These are phyloP conservation scores for Xylariomycetidae sp. DNA, from an alignment of 2,329 filamentous ascomycete genomes.

Conservation along the genomic window DNA sequence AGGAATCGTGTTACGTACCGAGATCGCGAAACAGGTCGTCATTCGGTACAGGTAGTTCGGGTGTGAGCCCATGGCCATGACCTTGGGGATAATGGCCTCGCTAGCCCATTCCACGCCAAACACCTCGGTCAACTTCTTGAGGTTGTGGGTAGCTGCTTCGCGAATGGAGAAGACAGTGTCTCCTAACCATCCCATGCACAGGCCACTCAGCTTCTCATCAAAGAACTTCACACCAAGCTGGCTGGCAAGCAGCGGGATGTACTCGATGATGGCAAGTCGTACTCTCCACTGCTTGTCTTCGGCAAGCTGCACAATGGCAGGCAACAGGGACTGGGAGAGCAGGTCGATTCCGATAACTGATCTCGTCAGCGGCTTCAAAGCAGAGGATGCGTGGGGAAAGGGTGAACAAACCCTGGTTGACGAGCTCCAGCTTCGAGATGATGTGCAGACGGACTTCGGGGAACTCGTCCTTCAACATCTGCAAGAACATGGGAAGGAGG, in stretches of 20 bases:
- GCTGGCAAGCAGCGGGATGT: conserved; percentile 91
- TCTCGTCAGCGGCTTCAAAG: conserved; percentile 10
- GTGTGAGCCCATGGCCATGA: conserved; percentile 96
- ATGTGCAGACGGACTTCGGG: conserved; percentile 97
- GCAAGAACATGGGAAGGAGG: conserved; percentile 94
- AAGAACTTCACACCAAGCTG: conserved; percentile 97
- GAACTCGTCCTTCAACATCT: conserved; percentile 99
- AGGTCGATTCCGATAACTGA: conserved; percentile 95
- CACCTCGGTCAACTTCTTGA: conserved; percentile 97
- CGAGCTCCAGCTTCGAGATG: conserved; percentile 97
- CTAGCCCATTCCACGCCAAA: conserved; percentile 98
- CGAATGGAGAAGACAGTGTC: conserved; percentile 98
- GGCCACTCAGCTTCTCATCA: conserved; percentile 87
- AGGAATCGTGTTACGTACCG: conserved; percentile 63
- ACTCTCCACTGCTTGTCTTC: conserved; percentile 99
- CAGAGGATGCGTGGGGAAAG: not conserved
- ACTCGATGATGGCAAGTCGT: conserved; percentile 96
- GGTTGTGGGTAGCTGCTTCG: conserved; percentile 92
- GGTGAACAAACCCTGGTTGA: conserved; percentile 72
- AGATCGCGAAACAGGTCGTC: conserved; percentile 99
- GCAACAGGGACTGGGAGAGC: conserved; percentile 90
- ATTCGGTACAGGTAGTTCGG: conserved; percentile 99
- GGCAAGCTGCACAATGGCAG: conserved; percentile 92
- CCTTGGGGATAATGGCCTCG: conserved; percentile 95
- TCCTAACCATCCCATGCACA: conserved; percentile 98